Evolutionary conservation across 2,329 filamentous ascomycete species (phyloP).

Genomic region (Metarhizium humberi): DNA sequence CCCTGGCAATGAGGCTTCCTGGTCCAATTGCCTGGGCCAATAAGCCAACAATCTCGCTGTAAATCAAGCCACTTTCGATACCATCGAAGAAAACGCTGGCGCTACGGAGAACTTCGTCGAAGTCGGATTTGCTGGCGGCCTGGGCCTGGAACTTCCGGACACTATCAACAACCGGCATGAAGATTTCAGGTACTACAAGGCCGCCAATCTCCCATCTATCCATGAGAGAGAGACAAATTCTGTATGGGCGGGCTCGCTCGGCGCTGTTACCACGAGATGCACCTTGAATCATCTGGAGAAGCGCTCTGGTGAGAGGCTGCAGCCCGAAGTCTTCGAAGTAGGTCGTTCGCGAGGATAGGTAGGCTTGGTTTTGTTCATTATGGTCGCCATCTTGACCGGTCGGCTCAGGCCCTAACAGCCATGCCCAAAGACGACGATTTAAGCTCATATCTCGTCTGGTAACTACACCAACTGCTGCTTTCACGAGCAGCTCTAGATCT

Average conservation of each 20-base stretch:
- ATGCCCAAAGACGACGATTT: slow-evolving; percentile 89
- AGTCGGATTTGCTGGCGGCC: slow-evolving; percentile 58
- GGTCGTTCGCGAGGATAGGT: slow-evolving; percentile 51
- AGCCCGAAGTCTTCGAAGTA: slow-evolving; percentile 82
- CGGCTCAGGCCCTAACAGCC: slow-evolving; percentile 78
- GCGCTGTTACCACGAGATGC: slow-evolving; percentile 22
- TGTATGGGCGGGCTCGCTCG: slow-evolving; percentile 75
- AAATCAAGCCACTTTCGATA: slow-evolving; percentile 89
- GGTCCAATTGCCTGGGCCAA: slow-evolving; percentile 50
- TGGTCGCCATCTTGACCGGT: slow-evolving; percentile 37
- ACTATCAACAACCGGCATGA: slow-evolving; percentile 75
- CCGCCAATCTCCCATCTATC: slow-evolving; percentile 97
- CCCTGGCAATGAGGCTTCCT: slow-evolving; percentile 29
- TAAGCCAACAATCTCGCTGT: slow-evolving; percentile 67
- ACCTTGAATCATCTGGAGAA: slow-evolving; percentile 64
- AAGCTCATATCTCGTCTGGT: slow-evolving; percentile 91
- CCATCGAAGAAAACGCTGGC: slow-evolving; percentile 96
- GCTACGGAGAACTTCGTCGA: slow-evolving; percentile 81
- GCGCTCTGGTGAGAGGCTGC: slow-evolving; percentile 60
- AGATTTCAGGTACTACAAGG: slow-evolving; percentile 77
- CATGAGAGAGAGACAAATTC: slow-evolving; percentile 92
- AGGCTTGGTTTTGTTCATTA: slow-evolving; percentile 32
- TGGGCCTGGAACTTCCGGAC: slow-evolving; percentile 63
- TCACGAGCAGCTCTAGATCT: slow-evolving; percentile 74
- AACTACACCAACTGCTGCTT: slow-evolving; percentile 79